Evolutionary conservation across 495 filamentous ascomycete genomes (phyloP), one percentile per base, ranked within the genome.

Genomic region (Lophium mytilinum): DNA sequence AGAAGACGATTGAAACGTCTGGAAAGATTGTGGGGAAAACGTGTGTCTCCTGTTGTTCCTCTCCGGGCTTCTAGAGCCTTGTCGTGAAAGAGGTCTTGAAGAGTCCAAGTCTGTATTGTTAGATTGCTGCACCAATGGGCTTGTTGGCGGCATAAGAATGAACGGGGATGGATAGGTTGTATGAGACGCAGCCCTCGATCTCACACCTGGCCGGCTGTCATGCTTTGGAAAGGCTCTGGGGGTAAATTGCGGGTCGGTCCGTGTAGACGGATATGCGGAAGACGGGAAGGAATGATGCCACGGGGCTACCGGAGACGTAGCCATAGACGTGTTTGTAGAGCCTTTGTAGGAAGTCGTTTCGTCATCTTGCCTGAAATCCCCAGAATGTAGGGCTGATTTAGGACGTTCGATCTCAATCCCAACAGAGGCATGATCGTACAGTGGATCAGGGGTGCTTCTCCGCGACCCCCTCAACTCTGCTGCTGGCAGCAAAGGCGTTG

Each of bases 61-160:
- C 12, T 80, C 76, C 4, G 69, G 69, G 52, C 71, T 71, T 40
- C 58, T 61, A 17, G 72, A 70, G 1, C 56, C 53, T 8, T 72
- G 69, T 15, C 57, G 61, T 15, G 66, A 58, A 18, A 71, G 66
- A 24, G 66, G 59, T 46, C 67, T 71, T 12, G 75, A 70, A 9
- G 82, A 79, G 60, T 90, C 89, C 14, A 89, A 67, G 55, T 94
- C 90, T 8, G 90, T 86, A 63, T 90, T 91, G 68, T 85, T 95
- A 55, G 90, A 88, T 57, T 90, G 89, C 64, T 96, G 83, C 3
- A 92, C 90, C 19, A 98, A 75, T 17, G 93, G 94, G 57, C 90
- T 97, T 10, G 93, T 97, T 5, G 93, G 92, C 3, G 87, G 81
- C 68, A 90, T 88, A 42, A 93, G 83, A 17, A 88, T 76, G 69